Evolutionary conservation across 179 eudicot species (phyloP).

Genomic region (Nepenthes alata): DNA sequence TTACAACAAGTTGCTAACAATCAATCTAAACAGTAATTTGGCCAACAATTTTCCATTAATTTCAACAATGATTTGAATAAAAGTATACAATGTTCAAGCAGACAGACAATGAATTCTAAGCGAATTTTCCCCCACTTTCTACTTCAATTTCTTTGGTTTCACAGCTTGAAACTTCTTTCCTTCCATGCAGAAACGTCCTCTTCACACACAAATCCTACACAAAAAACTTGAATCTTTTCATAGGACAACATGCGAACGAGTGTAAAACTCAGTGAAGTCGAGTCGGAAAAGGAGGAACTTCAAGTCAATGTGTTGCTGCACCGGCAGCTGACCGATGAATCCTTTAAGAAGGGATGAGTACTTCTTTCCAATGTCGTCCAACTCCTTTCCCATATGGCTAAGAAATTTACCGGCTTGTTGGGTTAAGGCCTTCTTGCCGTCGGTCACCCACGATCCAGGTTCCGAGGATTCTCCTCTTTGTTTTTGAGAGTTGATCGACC

Average conservation of each 20-base stretch:
- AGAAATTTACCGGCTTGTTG: slow-evolving; percentile 78
- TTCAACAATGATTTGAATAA: too few species aligned
- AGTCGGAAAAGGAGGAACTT: slow-evolving; percentile 90
- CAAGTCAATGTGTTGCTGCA: slow-evolving; percentile 85
- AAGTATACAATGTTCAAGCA: too few species aligned
- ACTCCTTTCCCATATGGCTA: slow-evolving; percentile 51
- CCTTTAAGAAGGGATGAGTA: slow-evolving; percentile 67
- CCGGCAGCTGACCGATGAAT: slow-evolving; percentile 71
- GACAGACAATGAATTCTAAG: too few species aligned
- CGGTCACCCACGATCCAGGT: slow-evolving; percentile 67
- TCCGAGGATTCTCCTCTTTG: slow-evolving; percentile 35
- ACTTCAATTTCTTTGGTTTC: too few species aligned
- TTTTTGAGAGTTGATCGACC: slow-evolving; percentile 35
- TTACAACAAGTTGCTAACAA: too few species aligned
- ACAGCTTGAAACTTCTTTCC: too few species aligned
- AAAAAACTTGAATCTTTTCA: not conserved
- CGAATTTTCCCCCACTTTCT: too few species aligned
- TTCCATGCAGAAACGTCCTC: too few species aligned
- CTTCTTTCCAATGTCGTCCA: slow-evolving; percentile 60
- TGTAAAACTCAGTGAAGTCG: slow-evolving; percentile 84
- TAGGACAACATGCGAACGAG: slow-evolving; percentile 31
- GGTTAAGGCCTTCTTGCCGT: slow-evolving; percentile 73
- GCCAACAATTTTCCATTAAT: too few species aligned
- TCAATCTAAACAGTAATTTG: too few species aligned
- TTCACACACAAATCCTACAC: too few species aligned